A percentile compares a stretch with the other conserved stretches of the same genome.
Evolutionary conservation across 2,329 filamentous ascomycete genomes (phyloP).

Genomic region (Blastomyces parvus): DNA sequence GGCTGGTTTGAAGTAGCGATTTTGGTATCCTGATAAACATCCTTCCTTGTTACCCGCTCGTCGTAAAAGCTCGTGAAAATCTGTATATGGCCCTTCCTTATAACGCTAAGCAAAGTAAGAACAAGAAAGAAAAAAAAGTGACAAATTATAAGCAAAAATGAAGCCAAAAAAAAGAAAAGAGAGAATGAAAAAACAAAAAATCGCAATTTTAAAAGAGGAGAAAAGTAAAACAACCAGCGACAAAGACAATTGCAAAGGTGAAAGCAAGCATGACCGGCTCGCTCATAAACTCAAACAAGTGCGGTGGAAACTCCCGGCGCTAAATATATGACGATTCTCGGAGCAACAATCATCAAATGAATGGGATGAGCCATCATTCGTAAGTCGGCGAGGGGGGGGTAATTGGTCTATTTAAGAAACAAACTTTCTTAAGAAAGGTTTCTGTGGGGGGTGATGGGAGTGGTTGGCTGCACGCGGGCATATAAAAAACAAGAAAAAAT

Average conservation of each 20-base stretch:
- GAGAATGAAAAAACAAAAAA: neutral
- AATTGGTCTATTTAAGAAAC: constrained; percentile 5
- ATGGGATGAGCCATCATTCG: constrained; percentile 4
- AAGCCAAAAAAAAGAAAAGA: neutral
- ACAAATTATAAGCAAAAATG: neutral
- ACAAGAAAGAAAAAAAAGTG: neutral
- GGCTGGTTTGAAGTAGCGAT: neutral
- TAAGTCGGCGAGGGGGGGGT: constrained; percentile 1
- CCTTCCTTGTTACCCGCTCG: neutral
- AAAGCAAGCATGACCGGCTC: neutral
- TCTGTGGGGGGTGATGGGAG: neutral
- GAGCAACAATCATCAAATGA: neutral
- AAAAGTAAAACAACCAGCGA: neutral
- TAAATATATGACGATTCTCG: neutral
- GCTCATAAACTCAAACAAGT: neutral
- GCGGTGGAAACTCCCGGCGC: neutral
- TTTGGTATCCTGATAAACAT: constrained; percentile 2
- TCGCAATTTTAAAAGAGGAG: too few species aligned
- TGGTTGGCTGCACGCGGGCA: neutral
- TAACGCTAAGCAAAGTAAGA: neutral
- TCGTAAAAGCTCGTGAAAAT: neutral
- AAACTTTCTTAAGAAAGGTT: neutral
- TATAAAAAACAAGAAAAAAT: neutral
- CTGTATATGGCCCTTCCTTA: neutral
- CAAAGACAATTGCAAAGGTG: neutral